Base-by-base conservation (phyloP, 345 rosid species). In the Combretum micranthum region DNA sequence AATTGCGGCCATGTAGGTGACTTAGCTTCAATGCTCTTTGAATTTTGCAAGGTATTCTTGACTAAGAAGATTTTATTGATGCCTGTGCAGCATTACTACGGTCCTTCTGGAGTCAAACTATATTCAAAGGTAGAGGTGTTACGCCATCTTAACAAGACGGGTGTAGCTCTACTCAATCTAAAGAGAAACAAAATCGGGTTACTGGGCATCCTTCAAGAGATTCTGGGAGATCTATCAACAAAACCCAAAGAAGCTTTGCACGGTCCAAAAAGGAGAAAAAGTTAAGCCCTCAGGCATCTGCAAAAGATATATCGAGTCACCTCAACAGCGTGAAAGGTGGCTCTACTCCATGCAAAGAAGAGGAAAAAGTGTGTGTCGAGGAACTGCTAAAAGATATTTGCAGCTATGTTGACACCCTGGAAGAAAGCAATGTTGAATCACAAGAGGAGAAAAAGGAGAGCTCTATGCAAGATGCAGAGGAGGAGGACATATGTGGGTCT, bases 31-130 rank as follows among this genome's bases (percentile, higher is more conserved):
- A 32, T 32, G 10, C 39, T 3, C 39, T 32, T 32, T 7, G 10
- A 32, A 32, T 9, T 57, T 7, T 13, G 14, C 47, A 3, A 1
- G 16, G 45, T 18, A 7, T 20, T 57, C 47, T 16, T 44, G 52
- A 43, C 20, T 20, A 26, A 22, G 32, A 47, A 1, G 14, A 25
- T 52, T 58, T 42, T 58, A 15, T 4, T 32, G 62, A 60, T 61
- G 19, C 32, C 9, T 42, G 14, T 74, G 82, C 81, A 78, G 86
- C 69, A 62, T 61, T 74, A 83, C 69, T 67, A 65, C 71, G 65
- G 73, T 64, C 84, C 83, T 19, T 67, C 69, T 55, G 75, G 65
- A 71, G 63, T 54, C 47, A 72, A 59, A 63, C 79, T 73, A 53
- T 21, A 64, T 59, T 77, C 81, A 37, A 79, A 70, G 67, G 59